Base-by-base conservation (phyloP, 2,329 filamentous ascomycete species). In the Elsinoe arachidis region DNA sequence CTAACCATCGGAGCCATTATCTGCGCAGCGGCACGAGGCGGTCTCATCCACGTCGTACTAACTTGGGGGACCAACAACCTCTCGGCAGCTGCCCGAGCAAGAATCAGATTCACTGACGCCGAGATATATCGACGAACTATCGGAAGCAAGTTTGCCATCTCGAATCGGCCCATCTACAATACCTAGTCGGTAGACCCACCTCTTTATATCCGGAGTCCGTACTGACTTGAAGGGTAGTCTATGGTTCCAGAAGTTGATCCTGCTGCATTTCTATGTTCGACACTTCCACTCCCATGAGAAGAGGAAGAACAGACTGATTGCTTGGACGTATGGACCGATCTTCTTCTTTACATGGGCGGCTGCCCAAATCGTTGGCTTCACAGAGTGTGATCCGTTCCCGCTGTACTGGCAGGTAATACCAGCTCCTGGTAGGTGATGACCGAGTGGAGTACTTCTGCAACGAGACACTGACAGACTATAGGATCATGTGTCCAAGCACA, bases 241-340 rank as follows among this genome's bases (percentile, higher is more conserved):
- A 14, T 53, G 49, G 49, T 53, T 33, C 17, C 49, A 53, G 49
- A 53, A 53, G 19, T 34, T 53, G 12, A 53, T 53, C 33, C 38
- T 53, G 49, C 34, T 53, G 10, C 49, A 53, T 34, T 53, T 53
- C 34, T 53, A 53, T 19, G 19, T 53, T 9, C 49, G 49, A 26
- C 49, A 53, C 49, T 53, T 53, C 17, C 49, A 53, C 11, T 53
- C 49, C 10, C 49, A 53, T 39, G 49, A 53, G 49, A 53, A 53
- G 34, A 19, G 34, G 30, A 53, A 39, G 49, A 37, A 53, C 49
- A 33, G 49, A 19, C 11, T 53, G 49, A 53, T 53, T 7, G 21
- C 19, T 5, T 53, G 49, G 49, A 53, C 49, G 34, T 53, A 53
- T 39, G 49, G 49, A 23, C 49, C 49, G 10, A 39, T 53, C n/a